A percentile compares a stretch with the other conserved stretches of the same genome.
Evolutionary conservation across 495 filamentous ascomycete species (phyloP).

Genomic region (Podospora appendiculata): DNA sequence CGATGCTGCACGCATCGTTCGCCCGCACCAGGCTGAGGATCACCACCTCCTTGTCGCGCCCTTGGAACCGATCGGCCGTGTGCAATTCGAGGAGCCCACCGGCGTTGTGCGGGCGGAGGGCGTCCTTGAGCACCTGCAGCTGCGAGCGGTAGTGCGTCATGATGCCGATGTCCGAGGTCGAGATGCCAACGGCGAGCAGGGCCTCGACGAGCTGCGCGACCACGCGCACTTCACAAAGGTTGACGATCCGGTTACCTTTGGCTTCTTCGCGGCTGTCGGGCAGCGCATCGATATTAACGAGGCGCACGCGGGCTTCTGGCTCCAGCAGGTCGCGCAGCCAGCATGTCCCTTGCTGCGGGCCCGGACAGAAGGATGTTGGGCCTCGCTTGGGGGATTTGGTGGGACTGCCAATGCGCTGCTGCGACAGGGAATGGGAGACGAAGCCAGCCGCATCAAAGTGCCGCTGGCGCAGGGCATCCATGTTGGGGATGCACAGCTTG

Average conservation of each 20-base stretch:
- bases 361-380: slow-evolving; percentile 37
- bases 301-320: slow-evolving; percentile 63
- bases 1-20: slow-evolving; percentile 71
- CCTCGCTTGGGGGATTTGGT: not conserved
- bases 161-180: slow-evolving; percentile 76
- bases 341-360: slow-evolving; percentile 47
- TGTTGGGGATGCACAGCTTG: slow-evolving; percentile 46
- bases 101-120: slow-evolving; percentile 18
- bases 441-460: slow-evolving; percentile 41
- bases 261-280: slow-evolving; percentile 58
- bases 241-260: slow-evolving; percentile 77
- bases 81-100: slow-evolving; percentile 71
- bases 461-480: slow-evolving; percentile 48
- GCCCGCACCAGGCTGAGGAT: slow-evolving; percentile 79
- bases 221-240: slow-evolving; percentile 69
- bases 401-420: slow-evolving; percentile 1
- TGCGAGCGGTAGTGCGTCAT: slow-evolving; percentile 98
- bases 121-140: slow-evolving; percentile 48
- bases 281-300: slow-evolving; percentile 81
- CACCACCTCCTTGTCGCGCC: slow-evolving; percentile 86
- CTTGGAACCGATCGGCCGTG: slow-evolving; percentile 94
- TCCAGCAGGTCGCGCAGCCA: slow-evolving; percentile 76
- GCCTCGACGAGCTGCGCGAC: slow-evolving; percentile 70
- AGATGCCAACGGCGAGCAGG: slow-evolving; percentile 66
- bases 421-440: slow-evolving; percentile 13